Evolutionary conservation across 2,329 filamentous ascomycete genomes (phyloP).

Genomic region (Claviceps lovelessii): DNA sequence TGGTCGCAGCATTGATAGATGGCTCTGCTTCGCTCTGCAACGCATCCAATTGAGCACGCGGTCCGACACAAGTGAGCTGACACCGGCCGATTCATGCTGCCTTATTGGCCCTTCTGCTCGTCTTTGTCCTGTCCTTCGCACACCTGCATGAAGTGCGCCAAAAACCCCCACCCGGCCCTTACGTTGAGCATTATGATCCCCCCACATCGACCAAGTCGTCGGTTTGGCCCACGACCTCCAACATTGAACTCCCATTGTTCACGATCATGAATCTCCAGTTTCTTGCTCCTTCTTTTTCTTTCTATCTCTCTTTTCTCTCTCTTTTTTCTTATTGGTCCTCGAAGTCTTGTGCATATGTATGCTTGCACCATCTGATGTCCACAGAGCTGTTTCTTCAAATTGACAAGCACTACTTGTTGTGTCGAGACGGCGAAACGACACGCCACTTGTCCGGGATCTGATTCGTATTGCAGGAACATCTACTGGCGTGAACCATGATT

Average conservation of each 20-base stretch:
- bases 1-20: not conserved
- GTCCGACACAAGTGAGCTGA: not conserved
- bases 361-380: not conserved
- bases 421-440: constrained; percentile 12
- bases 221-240: not conserved
- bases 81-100: not conserved
- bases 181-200: not conserved
- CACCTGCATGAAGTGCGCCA: not conserved
- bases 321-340: no score
- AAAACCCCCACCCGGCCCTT: not conserved
- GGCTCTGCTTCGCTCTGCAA: not conserved
- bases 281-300: no score
- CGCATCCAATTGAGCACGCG: not conserved
- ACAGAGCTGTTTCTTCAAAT: not conserved
- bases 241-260: not conserved
- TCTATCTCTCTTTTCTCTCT: no score
- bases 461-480: constrained; percentile 14
- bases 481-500: constrained; percentile 8
- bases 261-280: not conserved
- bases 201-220: not conserved
- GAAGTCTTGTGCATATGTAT: not conserved
- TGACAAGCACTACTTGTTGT: not conserved
- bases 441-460: constrained; percentile 14
- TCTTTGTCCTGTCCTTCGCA: not conserved
- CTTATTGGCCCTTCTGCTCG: not conserved